These are phyloP conservation scores for Coemansia javaensis DNA, from an alignment of 192 early-diverging fungal genomes.

Conservation along the genomic window DNA sequence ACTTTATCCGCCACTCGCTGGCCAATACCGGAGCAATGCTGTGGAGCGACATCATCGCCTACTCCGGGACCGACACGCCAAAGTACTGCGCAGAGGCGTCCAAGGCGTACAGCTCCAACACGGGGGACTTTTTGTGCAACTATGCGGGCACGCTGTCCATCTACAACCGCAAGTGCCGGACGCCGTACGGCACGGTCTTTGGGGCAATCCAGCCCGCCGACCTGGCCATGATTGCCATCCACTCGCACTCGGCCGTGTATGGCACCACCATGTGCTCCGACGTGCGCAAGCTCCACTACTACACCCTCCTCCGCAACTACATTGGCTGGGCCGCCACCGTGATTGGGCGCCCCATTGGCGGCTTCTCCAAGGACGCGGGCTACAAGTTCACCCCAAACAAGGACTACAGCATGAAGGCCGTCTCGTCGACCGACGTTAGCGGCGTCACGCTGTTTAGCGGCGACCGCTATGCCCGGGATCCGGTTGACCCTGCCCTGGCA, in stretches of 20 bases:
- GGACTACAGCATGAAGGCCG: conserved; percentile 21
- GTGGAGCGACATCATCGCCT: conserved; percentile 23
- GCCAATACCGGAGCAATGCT: not conserved
- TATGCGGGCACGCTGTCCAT: conserved; percentile 17
- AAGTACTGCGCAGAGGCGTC: conserved; percentile 24
- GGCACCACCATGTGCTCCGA: conserved; percentile 31
- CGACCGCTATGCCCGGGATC: conserved; percentile 24
- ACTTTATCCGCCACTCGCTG: conserved; percentile 26
- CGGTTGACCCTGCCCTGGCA: conserved; percentile 1
- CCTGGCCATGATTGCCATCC: conserved; percentile 17
- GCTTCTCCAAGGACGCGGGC: conserved; percentile 12
- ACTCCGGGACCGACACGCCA: conserved; percentile 12
- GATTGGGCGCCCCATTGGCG: conserved; percentile 23
- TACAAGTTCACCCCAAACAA: conserved; percentile 13
- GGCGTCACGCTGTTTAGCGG: conserved; percentile 25
- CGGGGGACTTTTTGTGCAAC: conserved; percentile 37
- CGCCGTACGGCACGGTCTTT: conserved; percentile 39
- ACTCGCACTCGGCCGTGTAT: conserved; percentile 34
- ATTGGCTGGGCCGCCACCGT: conserved; percentile 27
- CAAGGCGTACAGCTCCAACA: conserved; percentile 17
- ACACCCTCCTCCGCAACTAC: conserved; percentile 40
- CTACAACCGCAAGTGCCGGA: conserved; percentile 13
- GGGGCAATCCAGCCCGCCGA: conserved; percentile 31
- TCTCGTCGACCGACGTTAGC: not conserved
- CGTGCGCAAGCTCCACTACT: conserved; percentile 33